Base-by-base conservation (phyloP, 345 rosid species). In the Sonneratia alba region DNA sequence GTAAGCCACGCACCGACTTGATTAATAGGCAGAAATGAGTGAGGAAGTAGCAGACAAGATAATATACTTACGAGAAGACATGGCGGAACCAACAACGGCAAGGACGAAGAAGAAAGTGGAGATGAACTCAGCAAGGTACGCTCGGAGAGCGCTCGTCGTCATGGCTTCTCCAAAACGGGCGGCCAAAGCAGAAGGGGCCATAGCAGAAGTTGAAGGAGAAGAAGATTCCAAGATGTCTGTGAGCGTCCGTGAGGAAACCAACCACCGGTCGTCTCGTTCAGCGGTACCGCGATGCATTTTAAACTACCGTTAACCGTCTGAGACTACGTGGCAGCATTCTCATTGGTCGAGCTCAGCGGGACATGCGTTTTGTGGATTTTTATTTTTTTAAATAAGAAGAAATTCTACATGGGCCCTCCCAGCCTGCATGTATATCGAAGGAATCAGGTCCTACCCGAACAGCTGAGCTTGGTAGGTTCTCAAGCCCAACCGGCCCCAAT, bases 21-120 rank as follows among this genome's bases (percentile, higher is more conserved):
- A 27, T 27, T 27, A 27, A 27, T 27, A 27, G 45, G 45, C 45
- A 49, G 24, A 34, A 47, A 37, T 12, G 22, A 6, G 59, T 42
- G 45, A 42, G 10, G 45, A 21, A 53, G 34, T 43, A n/a, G 16
- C 6, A 42, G 22, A 16, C 0, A n/a, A 0, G 0, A 1, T 0
- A 15, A 0, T 49, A 34, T 34, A 37, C 43, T 9, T 13, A 2
- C 97, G 75, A 57, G 99, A 83, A 72, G 97, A 77, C 94, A 92
- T 89, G 81, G 89, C 67, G 43, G 99, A 92, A 69, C 99, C 99
- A 9, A 95, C 87, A 48, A 86, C 96, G 0, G 87, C 86, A 48
- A 92, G 81, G 22, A 92, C 98, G 53, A 78, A 92, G 68, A 87
- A 89, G 92, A 95, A 95, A 37, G 98, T 89, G 45, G 98, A 90